phyloP scores from a whole-genome alignment of 2,329 filamentous ascomycete genomes.

The Rhexocercosporidium sp. region DNA sequence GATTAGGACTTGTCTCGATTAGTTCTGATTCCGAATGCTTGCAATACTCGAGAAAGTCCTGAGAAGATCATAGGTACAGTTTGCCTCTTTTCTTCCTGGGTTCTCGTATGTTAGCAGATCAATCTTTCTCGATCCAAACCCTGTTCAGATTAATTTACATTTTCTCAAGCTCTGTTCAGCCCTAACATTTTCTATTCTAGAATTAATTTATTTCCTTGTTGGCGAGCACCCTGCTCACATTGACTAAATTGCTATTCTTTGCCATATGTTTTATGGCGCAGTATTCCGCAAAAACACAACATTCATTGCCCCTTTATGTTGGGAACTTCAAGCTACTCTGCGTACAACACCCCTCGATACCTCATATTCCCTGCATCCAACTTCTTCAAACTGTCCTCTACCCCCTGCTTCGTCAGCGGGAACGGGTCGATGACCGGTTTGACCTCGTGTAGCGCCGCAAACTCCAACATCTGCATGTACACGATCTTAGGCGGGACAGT shows the following conservation, averaged over 20 bases:
- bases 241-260: neutral
- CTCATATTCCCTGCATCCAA: constrained; percentile 59
- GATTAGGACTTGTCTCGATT: neutral
- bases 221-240: neutral
- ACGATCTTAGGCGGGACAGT: constrained; percentile 42
- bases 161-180: neutral
- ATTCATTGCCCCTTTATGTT: neutral
- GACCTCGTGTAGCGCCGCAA: constrained; percentile 61
- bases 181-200: neutral
- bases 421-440: constrained; percentile 61
- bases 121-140: neutral
- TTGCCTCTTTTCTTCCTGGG: neutral
- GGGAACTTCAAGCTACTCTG: neutral
- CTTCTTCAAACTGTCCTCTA: constrained; percentile 59
- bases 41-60: too few species aligned
- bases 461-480: constrained; percentile 63
- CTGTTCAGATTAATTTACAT: neutral
- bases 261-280: neutral
- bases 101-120: neutral
- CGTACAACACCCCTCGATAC: constrained; percentile 50
- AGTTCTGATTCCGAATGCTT: neutral
- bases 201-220: neutral
- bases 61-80: neutral
- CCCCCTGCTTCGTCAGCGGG: constrained; percentile 56
- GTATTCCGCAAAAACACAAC: neutral